phyloP scores from a whole-genome alignment of 331 rosid species.

The Rosa hybrid region DNA sequence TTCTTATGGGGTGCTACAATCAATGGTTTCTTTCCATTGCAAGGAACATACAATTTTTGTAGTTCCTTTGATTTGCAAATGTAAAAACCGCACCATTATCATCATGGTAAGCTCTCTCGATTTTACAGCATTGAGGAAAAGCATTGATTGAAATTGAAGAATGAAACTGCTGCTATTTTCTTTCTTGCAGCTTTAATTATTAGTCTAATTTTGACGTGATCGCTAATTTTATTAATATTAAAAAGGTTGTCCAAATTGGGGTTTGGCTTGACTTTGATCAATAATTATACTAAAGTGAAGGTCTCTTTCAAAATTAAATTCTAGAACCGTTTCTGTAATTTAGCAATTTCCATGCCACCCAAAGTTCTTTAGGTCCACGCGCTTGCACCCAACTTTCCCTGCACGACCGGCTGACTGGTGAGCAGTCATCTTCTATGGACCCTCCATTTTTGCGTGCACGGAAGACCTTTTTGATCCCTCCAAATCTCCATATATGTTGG shows the following conservation, averaged over 20 bases:
- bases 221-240: not conserved
- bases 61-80: conserved; percentile 37
- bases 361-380: not conserved
- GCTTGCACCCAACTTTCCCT: conserved; percentile 12
- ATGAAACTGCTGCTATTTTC: conserved; percentile 35
- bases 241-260: not conserved
- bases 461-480: not conserved
- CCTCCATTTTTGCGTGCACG: conserved; percentile 10
- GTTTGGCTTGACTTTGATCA: not conserved
- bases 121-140: conserved; percentile 9
- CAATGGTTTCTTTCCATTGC: conserved; percentile 54
- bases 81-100: conserved; percentile 32
- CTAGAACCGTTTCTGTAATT: not conserved
- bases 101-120: conserved; percentile 6
- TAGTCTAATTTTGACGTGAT: not conserved
- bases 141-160: conserved; percentile 39
- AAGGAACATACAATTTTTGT: conserved; percentile 34
- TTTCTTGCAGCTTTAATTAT: not conserved
- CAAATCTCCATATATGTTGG: not conserved
- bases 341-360: not conserved
- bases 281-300: not conserved
- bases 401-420: not conserved
- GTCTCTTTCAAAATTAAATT: conserved; percentile 9
- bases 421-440: not conserved
- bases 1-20: conserved; percentile 31